Conservation (phyloP, 306 rosid genomes). For the Lathyrus oleraceus region DNA sequence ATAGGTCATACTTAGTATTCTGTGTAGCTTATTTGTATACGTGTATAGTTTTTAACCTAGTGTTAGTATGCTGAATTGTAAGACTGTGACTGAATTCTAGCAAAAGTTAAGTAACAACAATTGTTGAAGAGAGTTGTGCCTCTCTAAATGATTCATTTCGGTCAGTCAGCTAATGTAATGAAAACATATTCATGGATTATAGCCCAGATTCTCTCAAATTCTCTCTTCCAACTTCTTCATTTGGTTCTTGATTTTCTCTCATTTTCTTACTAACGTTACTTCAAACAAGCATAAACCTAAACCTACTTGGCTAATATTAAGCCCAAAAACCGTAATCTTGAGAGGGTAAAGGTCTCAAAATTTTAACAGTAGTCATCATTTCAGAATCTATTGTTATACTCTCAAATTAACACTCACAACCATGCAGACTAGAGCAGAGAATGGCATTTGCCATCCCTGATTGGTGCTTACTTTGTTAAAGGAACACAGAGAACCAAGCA, state of each 20-base stretch:
- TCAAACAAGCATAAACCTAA: constrained; percentile 17
- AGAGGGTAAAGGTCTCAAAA: constrained; percentile 28
- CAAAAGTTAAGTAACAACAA: background rate
- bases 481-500: background rate
- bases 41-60: background rate
- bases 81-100: background rate
- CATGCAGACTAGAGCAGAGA: background rate
- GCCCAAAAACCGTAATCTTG: constrained; percentile 15
- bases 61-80: background rate
- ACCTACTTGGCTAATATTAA: background rate
- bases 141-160: background rate
- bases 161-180: background rate
- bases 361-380: constrained; percentile 17
- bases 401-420: background rate
- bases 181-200: background rate
- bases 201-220: background rate
- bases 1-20: background rate
- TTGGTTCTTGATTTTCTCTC: background rate
- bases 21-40: background rate
- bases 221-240: background rate
- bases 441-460: background rate
- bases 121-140: background rate
- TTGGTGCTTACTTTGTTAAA: background rate
- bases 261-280: background rate
- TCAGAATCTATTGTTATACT: constrained; percentile 21